These are phyloP conservation scores for Crithidia sp. DNA, from an alignment of 208 protist genomes.

Conservation along the genomic window DNA sequence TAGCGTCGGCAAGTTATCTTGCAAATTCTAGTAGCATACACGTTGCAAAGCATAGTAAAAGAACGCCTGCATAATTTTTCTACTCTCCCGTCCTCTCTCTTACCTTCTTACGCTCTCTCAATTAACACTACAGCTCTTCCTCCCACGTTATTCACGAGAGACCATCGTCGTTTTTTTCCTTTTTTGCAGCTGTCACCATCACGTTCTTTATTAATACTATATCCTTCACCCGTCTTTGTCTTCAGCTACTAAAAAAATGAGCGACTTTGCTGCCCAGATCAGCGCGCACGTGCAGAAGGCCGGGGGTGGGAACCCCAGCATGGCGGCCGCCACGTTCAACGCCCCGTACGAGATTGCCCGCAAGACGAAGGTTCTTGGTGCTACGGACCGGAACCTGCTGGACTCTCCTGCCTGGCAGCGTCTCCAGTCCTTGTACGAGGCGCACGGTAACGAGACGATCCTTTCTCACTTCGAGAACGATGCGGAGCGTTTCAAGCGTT, in stretches of 20 bases:
- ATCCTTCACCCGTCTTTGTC: not conserved
- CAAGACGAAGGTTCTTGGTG: slow-evolving; percentile 48
- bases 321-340: slow-evolving; percentile 71
- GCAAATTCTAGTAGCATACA: too few relatives aligned
- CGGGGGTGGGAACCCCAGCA: slow-evolving; percentile 44
- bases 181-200: not conserved
- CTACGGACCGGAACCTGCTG: slow-evolving; percentile 45
- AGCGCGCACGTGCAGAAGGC: slow-evolving; percentile 46
- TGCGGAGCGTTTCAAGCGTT: slow-evolving; percentile 62
- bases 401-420: slow-evolving; percentile 60
- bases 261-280: slow-evolving; percentile 52
- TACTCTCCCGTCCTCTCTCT: too few relatives aligned
- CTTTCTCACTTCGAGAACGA: slow-evolving; percentile 72
- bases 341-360: slow-evolving; percentile 56
- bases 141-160: too few relatives aligned
- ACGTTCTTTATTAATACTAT: not conserved
- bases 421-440: slow-evolving; percentile 75
- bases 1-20: too few relatives aligned
- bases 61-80: too few relatives aligned
- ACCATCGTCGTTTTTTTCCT: not conserved
- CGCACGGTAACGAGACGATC: slow-evolving; percentile 62
- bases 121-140: too few relatives aligned
- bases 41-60: too few relatives aligned
- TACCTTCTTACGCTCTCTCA: too few relatives aligned
- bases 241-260: slow-evolving; percentile 34